Evolutionary conservation across 2,329 filamentous ascomycete genomes (phyloP).

Genomic region (Fulvia fulva): DNA sequence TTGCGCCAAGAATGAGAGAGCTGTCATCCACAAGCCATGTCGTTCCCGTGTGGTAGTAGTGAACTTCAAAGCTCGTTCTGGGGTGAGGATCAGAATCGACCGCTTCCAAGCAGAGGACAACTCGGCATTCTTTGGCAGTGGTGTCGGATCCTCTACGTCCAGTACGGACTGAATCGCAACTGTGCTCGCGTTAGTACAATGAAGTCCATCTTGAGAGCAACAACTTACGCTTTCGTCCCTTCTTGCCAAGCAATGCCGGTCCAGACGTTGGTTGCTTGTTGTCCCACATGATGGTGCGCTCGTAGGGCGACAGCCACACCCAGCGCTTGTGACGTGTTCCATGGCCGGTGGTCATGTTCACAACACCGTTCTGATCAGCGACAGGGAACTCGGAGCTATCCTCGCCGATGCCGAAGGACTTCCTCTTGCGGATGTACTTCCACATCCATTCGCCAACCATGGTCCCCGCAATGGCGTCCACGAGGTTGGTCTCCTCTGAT

Average conservation of each 20-base stretch:
- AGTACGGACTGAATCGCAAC: conserved; percentile 94
- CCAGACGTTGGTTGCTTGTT: conserved; percentile 92
- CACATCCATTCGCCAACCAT: conserved; percentile 99
- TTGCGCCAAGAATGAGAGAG: conserved; percentile 89
- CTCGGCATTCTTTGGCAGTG: conserved; percentile 62
- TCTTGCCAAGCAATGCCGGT: conserved; percentile 85
- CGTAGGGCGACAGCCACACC: conserved; percentile 98
- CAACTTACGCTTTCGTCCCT: conserved; percentile 83
- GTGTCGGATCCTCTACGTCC: conserved; percentile 92
- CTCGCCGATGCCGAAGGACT: conserved; percentile 79
- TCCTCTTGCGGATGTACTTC: conserved; percentile 82
- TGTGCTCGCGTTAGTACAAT: conserved; percentile 43
- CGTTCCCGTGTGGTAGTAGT: conserved; percentile 78
- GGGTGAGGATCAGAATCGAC: conserved; percentile 91
- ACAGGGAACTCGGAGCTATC: conserved; percentile 45
- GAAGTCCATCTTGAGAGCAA: neutral
- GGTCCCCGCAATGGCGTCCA: conserved; percentile 94
- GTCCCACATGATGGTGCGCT: conserved; percentile 95
- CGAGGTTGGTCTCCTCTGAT: conserved; percentile 58
- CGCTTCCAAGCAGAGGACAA: conserved; percentile 64
- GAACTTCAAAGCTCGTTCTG: conserved; percentile 90
- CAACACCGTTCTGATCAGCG: conserved; percentile 54
- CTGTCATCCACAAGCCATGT: conserved; percentile 92
- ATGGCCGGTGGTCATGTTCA: conserved; percentile 62
- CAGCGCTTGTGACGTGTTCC: conserved; percentile 84